Conservation (phyloP, 768 basidiomycete species). For the Mycena leptocephala region DNA sequence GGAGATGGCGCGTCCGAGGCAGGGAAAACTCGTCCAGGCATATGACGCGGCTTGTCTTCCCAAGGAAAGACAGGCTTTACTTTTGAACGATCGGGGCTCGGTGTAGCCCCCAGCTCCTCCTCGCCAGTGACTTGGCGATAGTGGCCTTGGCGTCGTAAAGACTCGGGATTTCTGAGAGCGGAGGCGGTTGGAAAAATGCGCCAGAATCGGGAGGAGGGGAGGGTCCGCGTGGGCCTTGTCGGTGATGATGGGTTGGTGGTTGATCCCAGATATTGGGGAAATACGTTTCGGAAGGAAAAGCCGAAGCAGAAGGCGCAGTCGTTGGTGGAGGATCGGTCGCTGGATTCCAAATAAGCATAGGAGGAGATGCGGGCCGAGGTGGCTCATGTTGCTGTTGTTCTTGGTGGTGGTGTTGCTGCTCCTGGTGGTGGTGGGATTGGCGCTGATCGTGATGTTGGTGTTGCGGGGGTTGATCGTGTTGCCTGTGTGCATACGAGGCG, state of each 20-base stretch:
- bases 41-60: conserved; percentile 83
- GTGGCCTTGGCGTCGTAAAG: conserved; percentile 79
- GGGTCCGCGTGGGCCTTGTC: conserved; percentile 46
- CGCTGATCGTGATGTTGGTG: conserved; percentile 4
- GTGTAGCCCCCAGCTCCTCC: conserved; percentile 54
- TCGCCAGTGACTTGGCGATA: conserved; percentile 79
- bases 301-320: conserved; percentile 65
- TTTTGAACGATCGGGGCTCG: conserved; percentile 79
- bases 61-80: conserved; percentile 94
- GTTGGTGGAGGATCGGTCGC: conserved; percentile 86
- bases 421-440: conserved; percentile 40
- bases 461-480: conserved; percentile 31
- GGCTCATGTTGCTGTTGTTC: conserved; percentile 48
- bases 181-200: conserved; percentile 75
- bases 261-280: conserved; percentile 93
- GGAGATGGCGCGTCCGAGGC: conserved; percentile 71
- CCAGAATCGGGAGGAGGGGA: conserved; percentile 59
- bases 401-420: conserved; percentile 25
- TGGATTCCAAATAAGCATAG: conserved; percentile 86
- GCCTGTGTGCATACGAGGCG: conserved; percentile 30
- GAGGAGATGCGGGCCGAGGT: conserved; percentile 70
- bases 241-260: conserved; percentile 59
- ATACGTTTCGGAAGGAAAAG: conserved; percentile 83
- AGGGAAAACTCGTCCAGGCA: conserved; percentile 84
- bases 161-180: conserved; percentile 76